phyloP scores from a whole-genome alignment of 805 yeast genomes.

The Isabelozyma rhagii region DNA sequence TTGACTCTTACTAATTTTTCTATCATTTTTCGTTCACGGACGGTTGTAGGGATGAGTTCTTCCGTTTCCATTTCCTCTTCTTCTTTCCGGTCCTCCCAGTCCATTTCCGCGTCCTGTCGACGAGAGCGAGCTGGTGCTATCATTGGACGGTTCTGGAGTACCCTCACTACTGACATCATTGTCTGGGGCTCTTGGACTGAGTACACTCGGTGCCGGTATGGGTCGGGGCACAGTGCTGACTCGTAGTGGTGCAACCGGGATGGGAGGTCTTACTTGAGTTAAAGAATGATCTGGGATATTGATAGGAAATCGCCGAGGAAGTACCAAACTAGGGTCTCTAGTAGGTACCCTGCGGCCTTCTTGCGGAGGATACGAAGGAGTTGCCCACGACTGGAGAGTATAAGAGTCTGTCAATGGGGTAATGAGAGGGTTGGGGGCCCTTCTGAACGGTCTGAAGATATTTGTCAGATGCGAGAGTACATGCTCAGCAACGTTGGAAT shows the following conservation, averaged over 20 bases:
- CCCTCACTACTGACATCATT: neutral
- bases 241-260: no score
- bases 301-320: constrained; percentile 29
- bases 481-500: constrained; percentile 14
- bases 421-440: constrained; percentile 31
- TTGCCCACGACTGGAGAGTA: constrained; percentile 33
- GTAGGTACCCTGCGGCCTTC: constrained; percentile 1
- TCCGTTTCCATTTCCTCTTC: constrained; percentile 7
- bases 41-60: constrained; percentile 18
- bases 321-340: constrained; percentile 23
- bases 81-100: constrained; percentile 16
- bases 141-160: constrained; percentile 1
- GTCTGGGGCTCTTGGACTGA: no score
- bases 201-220: neutral
- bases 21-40: neutral
- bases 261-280: constrained; percentile 2
- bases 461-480: constrained; percentile 29
- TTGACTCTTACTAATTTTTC: no score
- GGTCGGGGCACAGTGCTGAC: neutral
- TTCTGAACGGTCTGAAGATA: constrained; percentile 33
- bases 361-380: constrained; percentile 14
- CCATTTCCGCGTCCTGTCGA: neutral
- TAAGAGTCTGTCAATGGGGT: constrained; percentile 39
- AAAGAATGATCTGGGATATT: constrained; percentile 2
- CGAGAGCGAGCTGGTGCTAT: constrained; percentile 1